Percentiles rank a stretch among this genome's conserved stretches.
These are phyloP conservation scores for Marasmius tenuissimus DNA, from an alignment of 1,284 basidiomycete genomes.

Conservation along the genomic window DNA sequence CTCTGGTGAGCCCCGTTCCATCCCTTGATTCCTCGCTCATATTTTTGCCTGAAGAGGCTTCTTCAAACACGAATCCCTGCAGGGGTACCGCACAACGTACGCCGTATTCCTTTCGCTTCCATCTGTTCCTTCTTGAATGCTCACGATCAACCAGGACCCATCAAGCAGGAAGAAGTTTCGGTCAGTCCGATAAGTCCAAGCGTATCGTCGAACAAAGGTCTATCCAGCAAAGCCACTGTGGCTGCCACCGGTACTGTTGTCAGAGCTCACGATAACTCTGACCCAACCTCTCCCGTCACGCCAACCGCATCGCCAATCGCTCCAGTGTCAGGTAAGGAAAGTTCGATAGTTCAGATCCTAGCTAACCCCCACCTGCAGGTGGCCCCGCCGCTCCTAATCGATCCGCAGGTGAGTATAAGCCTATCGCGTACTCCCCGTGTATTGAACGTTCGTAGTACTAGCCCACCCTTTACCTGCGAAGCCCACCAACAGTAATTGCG, in stretches of 20 bases:
- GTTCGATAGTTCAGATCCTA: background rate
- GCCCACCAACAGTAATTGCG: slow-evolving; percentile 16
- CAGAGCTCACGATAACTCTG: background rate
- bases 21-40: too few relatives aligned
- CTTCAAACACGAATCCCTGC: too few relatives aligned
- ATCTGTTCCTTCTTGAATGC: too few relatives aligned
- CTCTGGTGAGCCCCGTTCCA: too few relatives aligned
- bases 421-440: background rate
- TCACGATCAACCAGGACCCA: too few relatives aligned
- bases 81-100: too few relatives aligned
- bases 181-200: background rate
- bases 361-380: too few relatives aligned
- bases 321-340: background rate
- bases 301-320: background rate
- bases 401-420: background rate
- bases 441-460: background rate
- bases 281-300: background rate
- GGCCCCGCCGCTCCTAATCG: background rate
- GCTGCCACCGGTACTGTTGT: background rate
- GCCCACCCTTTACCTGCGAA: slow-evolving; percentile 25
- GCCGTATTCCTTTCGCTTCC: too few relatives aligned
- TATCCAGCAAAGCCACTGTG: background rate
- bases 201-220: background rate
- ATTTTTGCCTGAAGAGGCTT: too few relatives aligned
- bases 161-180: background rate